Evolutionary conservation across 129 eudicot species (phyloP).

Genomic region (Heracleum sosnowskyi): DNA sequence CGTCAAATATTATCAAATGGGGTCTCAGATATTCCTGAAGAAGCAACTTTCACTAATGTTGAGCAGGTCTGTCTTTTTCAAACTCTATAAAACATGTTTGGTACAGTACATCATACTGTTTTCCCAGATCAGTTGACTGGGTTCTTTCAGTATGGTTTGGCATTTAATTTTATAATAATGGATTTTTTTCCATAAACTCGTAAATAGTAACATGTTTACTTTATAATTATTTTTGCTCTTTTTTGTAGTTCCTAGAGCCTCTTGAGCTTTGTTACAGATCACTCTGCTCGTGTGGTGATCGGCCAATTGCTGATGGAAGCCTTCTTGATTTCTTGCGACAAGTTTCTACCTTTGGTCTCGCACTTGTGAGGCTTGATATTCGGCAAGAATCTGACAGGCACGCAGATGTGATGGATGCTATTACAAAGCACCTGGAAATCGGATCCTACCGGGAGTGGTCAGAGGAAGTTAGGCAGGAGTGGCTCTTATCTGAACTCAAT

Average conservation of each 20-base stretch:
- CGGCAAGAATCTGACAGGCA: conserved; percentile 76
- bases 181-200: no score
- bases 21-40: conserved; percentile 47
- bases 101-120: not conserved
- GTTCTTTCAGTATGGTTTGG: not conserved
- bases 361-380: conserved; percentile 69
- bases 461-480: conserved; percentile 58
- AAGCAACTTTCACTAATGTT: conserved; percentile 42
- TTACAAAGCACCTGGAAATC: conserved; percentile 55
- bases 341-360: conserved; percentile 79
- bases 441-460: conserved; percentile 77
- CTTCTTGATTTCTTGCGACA: conserved; percentile 82
- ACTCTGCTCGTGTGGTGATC: conserved; percentile 74
- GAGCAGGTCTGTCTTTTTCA: conserved; percentile 37
- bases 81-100: not conserved
- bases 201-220: not conserved
- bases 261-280: conserved; percentile 79
- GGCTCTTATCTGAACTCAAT: conserved; percentile 67
- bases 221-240: not conserved
- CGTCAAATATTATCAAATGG: conserved; percentile 57
- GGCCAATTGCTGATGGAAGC: conserved; percentile 74
- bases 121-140: not conserved
- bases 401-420: conserved; percentile 68
- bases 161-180: not conserved
- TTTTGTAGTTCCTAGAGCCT: conserved; percentile 63